Evolutionary conservation across 2,329 filamentous ascomycete species (phyloP).

Genomic region (Exophiala sideris): DNA sequence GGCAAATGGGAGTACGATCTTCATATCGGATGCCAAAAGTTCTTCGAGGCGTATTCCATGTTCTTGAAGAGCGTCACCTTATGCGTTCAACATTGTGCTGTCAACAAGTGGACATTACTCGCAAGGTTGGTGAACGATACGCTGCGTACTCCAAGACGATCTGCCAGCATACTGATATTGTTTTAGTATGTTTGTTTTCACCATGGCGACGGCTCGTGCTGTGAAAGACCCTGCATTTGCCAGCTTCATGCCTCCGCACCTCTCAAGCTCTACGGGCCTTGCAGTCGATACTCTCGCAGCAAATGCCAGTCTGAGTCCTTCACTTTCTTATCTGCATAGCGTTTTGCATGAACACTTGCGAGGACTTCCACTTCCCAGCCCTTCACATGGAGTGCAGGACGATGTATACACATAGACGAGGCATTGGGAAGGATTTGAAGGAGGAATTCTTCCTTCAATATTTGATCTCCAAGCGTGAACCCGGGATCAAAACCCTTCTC

Average conservation of each 20-base stretch:
- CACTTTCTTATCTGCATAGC: not conserved
- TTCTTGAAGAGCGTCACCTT: slow-evolving; percentile 18
- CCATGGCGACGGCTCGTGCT: not conserved
- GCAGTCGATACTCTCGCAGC: not conserved
- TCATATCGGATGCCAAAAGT: slow-evolving; percentile 19
- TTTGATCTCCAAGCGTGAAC: not conserved
- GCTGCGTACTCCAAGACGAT: not conserved
- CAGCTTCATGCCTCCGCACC: not conserved
- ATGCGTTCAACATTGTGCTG: slow-evolving; percentile 17
- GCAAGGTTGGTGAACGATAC: not conserved
- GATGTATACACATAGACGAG: not conserved
- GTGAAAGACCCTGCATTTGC: not conserved
- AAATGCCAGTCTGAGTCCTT: not conserved
- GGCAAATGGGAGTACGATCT: slow-evolving; percentile 7
- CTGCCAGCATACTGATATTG: not conserved
- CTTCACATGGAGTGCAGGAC: not conserved
- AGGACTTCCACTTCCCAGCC: not conserved
- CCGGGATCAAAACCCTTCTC: not conserved
- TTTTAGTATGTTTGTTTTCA: not conserved
- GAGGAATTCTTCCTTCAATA: not conserved
- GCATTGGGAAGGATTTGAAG: not conserved
- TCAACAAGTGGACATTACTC: slow-evolving; percentile 15
- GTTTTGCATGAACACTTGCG: not conserved
- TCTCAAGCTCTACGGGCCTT: not conserved
- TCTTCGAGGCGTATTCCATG: slow-evolving; percentile 24